Evolutionary conservation across 2,329 filamentous ascomycete species (phyloP), one percentile per base, ranked within the genome.

Genomic region (Tolypocladium pustulatum): DNA sequence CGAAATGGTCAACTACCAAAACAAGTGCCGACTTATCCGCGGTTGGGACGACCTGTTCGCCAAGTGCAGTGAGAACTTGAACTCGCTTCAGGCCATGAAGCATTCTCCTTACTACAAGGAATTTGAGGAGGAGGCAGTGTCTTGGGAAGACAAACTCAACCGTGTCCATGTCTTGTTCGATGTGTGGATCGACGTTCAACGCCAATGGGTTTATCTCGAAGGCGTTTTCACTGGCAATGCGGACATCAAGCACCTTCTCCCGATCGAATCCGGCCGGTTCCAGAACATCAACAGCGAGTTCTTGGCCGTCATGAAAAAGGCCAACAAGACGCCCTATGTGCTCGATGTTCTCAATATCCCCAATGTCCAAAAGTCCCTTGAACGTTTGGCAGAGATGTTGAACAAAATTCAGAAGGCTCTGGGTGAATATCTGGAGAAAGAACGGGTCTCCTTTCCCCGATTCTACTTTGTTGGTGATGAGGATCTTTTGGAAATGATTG

Each of bases 381-480:
- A 99, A 75, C 88, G 94, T 65, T 80, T 99, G 57, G 93, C 93
- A n/a, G 94, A 99, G 70, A 81, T 97, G 65, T 82, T 99, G 59
- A 96, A 96, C 83, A 97, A 97, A 80, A 99, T 99, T 61, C 94
- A 99, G 69, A 99, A 99, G 75, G 95, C 95, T 2, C 83, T 99
- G 12, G 94, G 94, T 74, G 94, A 99, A 76, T 99, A 99, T 68
- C 85, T 99, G 40, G 95, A 99, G 74, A 92, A 94, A 68, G 94
- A 99, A 75, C 87, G 94, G 74, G 89, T 97, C 0, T 96, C 93
- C 0, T 99, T 99, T 77, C 94, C 94, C 52, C 87, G 94, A 60
- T 99, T 99, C 79, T 99, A 99, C 78, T 99, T 99, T 67, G 95
- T 99, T 59, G 94, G 94, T 72, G 95, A 99, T 68, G 95, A 99